phyloP scores from a whole-genome alignment of 1,284 basidiomycete species.

The Rhodotorula mucilaginosa region DNA sequence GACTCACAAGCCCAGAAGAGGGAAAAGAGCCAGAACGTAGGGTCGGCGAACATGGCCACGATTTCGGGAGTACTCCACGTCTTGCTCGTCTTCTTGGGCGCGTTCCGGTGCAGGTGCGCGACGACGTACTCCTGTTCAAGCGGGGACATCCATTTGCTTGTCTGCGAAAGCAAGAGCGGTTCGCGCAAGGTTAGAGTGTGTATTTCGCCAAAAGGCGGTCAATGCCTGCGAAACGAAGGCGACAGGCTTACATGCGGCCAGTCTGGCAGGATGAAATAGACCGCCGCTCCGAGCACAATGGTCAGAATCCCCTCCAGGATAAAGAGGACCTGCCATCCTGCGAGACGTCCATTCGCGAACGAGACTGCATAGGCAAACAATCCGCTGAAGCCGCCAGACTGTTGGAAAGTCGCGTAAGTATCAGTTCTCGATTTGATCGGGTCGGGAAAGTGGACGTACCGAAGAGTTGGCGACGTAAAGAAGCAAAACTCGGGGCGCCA shows the following conservation, averaged over 20 bases:
- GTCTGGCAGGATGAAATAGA: constrained; percentile 12
- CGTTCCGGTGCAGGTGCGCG: constrained; percentile 4
- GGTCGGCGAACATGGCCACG: constrained; percentile 2
- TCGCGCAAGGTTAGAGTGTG: too few relatives aligned
- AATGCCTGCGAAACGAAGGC: too few relatives aligned
- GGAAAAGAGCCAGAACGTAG: constrained; percentile 8
- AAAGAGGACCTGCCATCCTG: constrained; percentile 18
- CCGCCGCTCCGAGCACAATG: constrained; percentile 6
- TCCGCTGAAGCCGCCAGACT: constrained; percentile 12
- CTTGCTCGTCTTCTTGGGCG: constrained; percentile 13
- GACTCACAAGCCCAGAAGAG: constrained; percentile 6
- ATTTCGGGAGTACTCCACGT: constrained; percentile 3
- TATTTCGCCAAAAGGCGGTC: too few relatives aligned
- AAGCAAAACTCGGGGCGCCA: constrained; percentile 11
- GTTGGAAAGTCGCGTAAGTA: neutral
- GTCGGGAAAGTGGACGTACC: neutral
- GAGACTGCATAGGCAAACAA: constrained; percentile 16
- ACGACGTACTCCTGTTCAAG: constrained; percentile 17
- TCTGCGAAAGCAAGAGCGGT: neutral
- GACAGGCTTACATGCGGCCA: constrained; percentile 1
- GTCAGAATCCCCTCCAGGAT: constrained; percentile 19
- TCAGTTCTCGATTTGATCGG: neutral
- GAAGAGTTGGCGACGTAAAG: constrained; percentile 19
- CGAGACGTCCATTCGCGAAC: constrained; percentile 2
- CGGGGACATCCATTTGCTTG: constrained; percentile 16